Conservation (phyloP, 2,329 filamentous ascomycete genomes). For the Beauveria sp. region DNA sequence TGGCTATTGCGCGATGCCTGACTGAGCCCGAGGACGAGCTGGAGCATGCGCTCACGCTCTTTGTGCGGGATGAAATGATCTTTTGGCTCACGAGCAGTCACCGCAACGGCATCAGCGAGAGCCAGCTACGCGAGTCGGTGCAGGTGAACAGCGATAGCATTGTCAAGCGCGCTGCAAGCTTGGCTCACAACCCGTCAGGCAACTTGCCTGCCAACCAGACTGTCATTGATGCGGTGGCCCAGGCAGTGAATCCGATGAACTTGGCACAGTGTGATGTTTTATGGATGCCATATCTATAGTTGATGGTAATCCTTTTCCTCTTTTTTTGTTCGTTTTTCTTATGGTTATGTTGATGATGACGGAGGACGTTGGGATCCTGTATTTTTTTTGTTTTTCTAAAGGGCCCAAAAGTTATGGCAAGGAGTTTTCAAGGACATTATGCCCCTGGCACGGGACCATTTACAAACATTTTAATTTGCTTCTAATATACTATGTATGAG, state of each 20-base stretch:
- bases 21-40: slow-evolving; percentile 84
- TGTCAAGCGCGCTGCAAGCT: slow-evolving; percentile 78
- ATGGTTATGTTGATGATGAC: slow-evolving; percentile 2
- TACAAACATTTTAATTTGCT: background rate
- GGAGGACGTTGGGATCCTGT: background rate
- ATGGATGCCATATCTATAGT: slow-evolving; percentile 92
- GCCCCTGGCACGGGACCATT: background rate
- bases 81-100: slow-evolving; percentile 88
- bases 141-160: slow-evolving; percentile 84
- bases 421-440: slow-evolving; percentile 1
- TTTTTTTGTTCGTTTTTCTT: background rate
- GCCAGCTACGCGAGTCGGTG: slow-evolving; percentile 69
- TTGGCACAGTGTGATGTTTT: slow-evolving; percentile 81
- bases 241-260: slow-evolving; percentile 86
- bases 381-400: background rate
- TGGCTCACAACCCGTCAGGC: slow-evolving; percentile 70
- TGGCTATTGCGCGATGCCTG: slow-evolving; percentile 91
- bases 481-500: background rate
- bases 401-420: background rate
- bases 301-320: background rate
- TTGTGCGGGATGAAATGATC: slow-evolving; percentile 95
- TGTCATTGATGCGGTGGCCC: slow-evolving; percentile 87
- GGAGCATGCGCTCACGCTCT: slow-evolving; percentile 89
- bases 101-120: slow-evolving; percentile 47
- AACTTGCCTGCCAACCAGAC: slow-evolving; percentile 94